These are phyloP conservation scores for Suhomyces atakaporum DNA, from an alignment of 1,139 yeast species.

Conservation along the genomic window DNA sequence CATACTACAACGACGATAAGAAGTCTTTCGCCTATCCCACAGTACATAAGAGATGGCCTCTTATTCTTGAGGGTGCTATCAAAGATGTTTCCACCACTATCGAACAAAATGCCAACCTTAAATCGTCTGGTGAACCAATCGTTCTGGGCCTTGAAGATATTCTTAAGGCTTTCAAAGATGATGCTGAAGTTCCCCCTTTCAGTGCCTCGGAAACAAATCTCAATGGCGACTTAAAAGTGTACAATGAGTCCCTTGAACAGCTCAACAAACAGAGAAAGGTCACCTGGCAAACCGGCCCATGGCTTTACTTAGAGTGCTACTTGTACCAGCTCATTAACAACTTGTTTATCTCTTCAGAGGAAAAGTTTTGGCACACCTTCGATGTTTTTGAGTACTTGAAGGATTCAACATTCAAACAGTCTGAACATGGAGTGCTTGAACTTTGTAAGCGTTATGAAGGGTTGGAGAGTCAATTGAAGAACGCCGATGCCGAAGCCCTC, in stretches of 20 bases:
- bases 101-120: conserved; percentile 14
- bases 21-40: conserved; percentile 83
- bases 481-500: conserved; percentile 35
- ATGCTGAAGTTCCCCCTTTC: conserved; percentile 45
- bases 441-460: conserved; percentile 66
- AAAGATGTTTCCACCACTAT: conserved; percentile 50
- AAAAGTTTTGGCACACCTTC: conserved; percentile 51
- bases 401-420: conserved; percentile 70
- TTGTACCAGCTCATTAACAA: conserved; percentile 68
- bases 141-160: conserved; percentile 42
- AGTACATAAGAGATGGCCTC: conserved; percentile 84
- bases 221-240: conserved; percentile 50
- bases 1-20: conserved; percentile 65
- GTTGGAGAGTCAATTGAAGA: conserved; percentile 38
- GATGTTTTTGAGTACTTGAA: conserved; percentile 77
- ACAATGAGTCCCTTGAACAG: conserved; percentile 47
- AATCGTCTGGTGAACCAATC: conserved; percentile 35
- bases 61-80: conserved; percentile 66
- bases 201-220: conserved; percentile 37
- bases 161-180: conserved; percentile 38
- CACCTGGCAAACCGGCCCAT: conserved; percentile 90
- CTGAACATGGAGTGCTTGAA: conserved; percentile 78
- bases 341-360: conserved; percentile 35
- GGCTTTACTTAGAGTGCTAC: conserved; percentile 88
- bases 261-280: conserved; percentile 27